phyloP scores from a whole-genome alignment of 352 stramenopile species.

The Phytopythium montanum region DNA sequence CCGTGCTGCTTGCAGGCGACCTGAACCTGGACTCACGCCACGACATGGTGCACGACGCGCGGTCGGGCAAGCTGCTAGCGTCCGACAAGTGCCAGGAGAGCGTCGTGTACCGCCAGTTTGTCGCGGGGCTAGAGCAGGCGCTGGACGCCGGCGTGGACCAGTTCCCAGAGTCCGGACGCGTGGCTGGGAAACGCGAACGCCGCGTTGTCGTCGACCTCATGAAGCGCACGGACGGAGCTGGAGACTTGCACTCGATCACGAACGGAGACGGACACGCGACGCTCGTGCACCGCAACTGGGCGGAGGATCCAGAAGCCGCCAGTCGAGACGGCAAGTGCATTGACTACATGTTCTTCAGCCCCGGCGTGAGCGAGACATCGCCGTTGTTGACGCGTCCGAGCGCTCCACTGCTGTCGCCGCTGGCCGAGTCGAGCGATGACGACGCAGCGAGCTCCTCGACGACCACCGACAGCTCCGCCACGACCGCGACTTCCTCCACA shows the following conservation, averaged over 20 bases:
- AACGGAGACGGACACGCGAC: slow-evolving; percentile 75
- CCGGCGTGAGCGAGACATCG: slow-evolving; percentile 21
- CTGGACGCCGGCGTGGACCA: slow-evolving; percentile 13
- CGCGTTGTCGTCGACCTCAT: slow-evolving; percentile 61
- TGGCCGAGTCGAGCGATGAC: slow-evolving; percentile 6
- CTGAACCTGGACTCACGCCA: slow-evolving; percentile 83
- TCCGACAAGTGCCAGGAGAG: slow-evolving; percentile 55
- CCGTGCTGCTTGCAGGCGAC: slow-evolving; percentile 70
- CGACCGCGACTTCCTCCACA: slow-evolving; percentile 10
- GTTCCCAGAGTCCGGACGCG: slow-evolving; percentile 7
- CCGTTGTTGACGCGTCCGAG: background rate
- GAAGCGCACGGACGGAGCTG: slow-evolving; percentile 36
- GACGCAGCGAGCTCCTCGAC: slow-evolving; percentile 3
- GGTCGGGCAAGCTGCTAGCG: slow-evolving; percentile 9
- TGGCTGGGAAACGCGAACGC: slow-evolving; percentile 1
- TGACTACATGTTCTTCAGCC: slow-evolving; percentile 83
- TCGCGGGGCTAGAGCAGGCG: slow-evolving; percentile 40
- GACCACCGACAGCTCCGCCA: slow-evolving; percentile 8
- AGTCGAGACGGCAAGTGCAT: slow-evolving; percentile 78
- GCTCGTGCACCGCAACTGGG: slow-evolving; percentile 36
- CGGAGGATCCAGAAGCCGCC: slow-evolving; percentile 32
- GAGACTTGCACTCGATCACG: slow-evolving; percentile 66
- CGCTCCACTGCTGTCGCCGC: slow-evolving; percentile 2
- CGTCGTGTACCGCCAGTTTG: slow-evolving; percentile 53
- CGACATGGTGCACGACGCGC: slow-evolving; percentile 44